Evolutionary conservation across 192 early-diverging fungal genomes (phyloP), one percentile per base, ranked within the genome.

Genomic region (Coemansia sp.): DNA sequence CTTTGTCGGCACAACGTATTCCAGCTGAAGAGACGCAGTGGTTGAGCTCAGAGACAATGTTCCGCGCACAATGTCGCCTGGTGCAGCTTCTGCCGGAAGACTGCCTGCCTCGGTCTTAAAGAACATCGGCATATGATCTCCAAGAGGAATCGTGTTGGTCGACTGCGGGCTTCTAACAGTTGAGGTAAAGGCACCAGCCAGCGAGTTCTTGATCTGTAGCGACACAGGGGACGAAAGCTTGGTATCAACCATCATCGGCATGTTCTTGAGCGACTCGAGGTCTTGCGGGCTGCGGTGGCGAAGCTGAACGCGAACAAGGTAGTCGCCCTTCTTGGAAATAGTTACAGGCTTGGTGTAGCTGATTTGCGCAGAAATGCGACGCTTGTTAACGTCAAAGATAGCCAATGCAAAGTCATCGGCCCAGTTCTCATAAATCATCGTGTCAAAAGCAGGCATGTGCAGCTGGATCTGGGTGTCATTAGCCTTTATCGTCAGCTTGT

Each of bases 351-450:
- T 87, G 22, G 88, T 63, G 66, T 92, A 95, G 22, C 89, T 81
- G 74, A 90, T 90, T 45, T 88, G 73, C 19, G 79, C 83, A 0
- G 77, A 83, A 17, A 93, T 50, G 7, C 87, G 69, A 53, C 85
- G 82, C 80, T 93, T 89, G 80, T 92, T 87, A 12, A 73, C 78
- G 66, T 98, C 93, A 64, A 85, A 94, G 4, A 98, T 81, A 55
- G 80, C 65, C 55, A 79, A 60, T 10, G 59, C 46, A 57, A 92
- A 82, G 59, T 85, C 82, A 37, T 91, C 89, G 5, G 90, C 62
- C 58, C 82, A 87, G 53, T 71, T 81, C 57, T 93, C 96, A 72
- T 98, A 98, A 22, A 97, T 71, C 44, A 67, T 57, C 25, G 57
- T 41, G 39, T 45, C 79, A 58, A 53, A 85, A 71, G 23, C 81